Conservation (phyloP, 1,139 yeast genomes). For the Yarrowia galli region DNA sequence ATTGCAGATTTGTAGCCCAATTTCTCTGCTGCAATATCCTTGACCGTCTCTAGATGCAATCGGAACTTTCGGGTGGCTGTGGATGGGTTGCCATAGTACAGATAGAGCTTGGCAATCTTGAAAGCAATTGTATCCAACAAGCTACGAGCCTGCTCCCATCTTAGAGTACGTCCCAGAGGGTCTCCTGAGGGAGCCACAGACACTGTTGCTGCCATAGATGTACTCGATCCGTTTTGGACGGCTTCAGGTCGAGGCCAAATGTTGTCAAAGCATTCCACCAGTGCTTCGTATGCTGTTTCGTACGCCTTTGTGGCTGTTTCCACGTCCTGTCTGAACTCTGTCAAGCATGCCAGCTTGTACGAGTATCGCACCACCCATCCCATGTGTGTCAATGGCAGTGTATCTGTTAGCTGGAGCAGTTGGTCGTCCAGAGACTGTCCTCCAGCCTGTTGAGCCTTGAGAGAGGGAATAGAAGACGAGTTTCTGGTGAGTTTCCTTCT, state of each 20-base stretch:
- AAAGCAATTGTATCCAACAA: slow-evolving; percentile 67
- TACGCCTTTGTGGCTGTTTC: slow-evolving; percentile 58
- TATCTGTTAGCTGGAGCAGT: slow-evolving; percentile 14
- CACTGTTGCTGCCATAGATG: slow-evolving; percentile 29
- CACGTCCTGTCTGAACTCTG: slow-evolving; percentile 57
- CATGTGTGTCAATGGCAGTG: slow-evolving; percentile 33
- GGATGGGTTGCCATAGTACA: slow-evolving; percentile 67
- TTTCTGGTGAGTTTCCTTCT: slow-evolving; percentile 49
- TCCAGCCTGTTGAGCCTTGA: slow-evolving; percentile 19
- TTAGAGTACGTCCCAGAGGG: slow-evolving; percentile 38
- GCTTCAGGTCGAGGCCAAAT: slow-evolving; percentile 42
- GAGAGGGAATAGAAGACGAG: neutral
- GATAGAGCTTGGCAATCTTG: slow-evolving; percentile 67
- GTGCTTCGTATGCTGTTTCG: slow-evolving; percentile 59
- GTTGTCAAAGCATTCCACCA: slow-evolving; percentile 53
- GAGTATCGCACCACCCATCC: slow-evolving; percentile 61
- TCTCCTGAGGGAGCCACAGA: slow-evolving; percentile 9
- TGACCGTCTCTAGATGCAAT: slow-evolving; percentile 62
- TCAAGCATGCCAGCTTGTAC: slow-evolving; percentile 58
- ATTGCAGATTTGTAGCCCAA: slow-evolving; percentile 8
- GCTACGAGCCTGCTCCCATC: slow-evolving; percentile 57
- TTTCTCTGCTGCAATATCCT: slow-evolving; percentile 47
- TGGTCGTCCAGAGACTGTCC: slow-evolving; percentile 33
- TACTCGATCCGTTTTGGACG: slow-evolving; percentile 15
- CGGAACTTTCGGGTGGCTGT: slow-evolving; percentile 69